Conservation (phyloP, 208 protist genomes). For the Novymonas esmeraldas region DNA sequence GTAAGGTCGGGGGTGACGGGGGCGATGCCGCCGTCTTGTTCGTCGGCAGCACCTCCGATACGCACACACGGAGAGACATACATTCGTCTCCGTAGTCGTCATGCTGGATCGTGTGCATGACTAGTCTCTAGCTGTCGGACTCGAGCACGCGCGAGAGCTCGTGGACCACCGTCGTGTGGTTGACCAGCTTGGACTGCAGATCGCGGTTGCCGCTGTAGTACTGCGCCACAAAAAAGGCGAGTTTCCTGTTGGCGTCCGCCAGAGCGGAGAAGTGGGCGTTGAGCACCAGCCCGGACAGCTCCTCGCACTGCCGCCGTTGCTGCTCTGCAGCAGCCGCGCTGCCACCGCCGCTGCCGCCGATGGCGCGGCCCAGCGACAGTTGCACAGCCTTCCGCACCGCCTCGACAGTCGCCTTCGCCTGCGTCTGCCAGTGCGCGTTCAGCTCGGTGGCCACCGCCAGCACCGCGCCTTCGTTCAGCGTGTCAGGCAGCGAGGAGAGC, state of each 20-base stretch:
- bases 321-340: constrained; percentile 2
- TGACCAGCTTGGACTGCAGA: constrained; percentile 58
- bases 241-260: constrained; percentile 49
- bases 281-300: constrained; percentile 29
- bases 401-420: constrained; percentile 13
- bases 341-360: constrained; percentile 1
- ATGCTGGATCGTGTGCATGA: too few relatives aligned
- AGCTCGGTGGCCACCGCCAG: constrained; percentile 41
- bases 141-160: constrained; percentile 43
- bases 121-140: constrained; percentile 2
- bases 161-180: constrained; percentile 55
- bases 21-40: too few relatives aligned
- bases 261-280: constrained; percentile 32
- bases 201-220: constrained; percentile 50
- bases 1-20: background rate
- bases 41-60: background rate
- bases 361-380: constrained; percentile 16
- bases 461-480: constrained; percentile 28
- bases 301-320: constrained; percentile 27
- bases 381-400: constrained; percentile 25
- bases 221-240: constrained; percentile 35
- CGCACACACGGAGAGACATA: too few relatives aligned
- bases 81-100: too few relatives aligned
- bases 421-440: constrained; percentile 42
- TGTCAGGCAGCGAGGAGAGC: constrained; percentile 15